phyloP scores from a whole-genome alignment of 73 alveolate genomes.

The Tetrahymena borealis region DNA sequence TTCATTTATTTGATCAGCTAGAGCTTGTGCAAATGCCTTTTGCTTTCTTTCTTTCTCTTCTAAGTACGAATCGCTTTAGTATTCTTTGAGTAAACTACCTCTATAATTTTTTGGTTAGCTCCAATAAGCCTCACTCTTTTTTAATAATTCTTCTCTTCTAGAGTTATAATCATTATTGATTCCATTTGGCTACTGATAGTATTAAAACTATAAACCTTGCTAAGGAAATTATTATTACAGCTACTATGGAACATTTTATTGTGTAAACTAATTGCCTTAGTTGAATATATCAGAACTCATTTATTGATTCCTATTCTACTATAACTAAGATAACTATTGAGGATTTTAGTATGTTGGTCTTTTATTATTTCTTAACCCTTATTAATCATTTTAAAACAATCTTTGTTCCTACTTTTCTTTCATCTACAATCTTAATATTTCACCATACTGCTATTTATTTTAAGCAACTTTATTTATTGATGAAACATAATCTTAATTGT shows the following conservation, averaged over 20 bases:
- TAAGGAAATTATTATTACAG: not conserved
- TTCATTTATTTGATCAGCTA: not conserved
- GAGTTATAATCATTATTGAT: not conserved
- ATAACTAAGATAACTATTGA: not conserved
- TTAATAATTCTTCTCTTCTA: not conserved
- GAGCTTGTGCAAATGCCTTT: not conserved
- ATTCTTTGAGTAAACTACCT: not conserved
- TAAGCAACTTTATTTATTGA: not conserved
- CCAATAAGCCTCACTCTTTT: not conserved
- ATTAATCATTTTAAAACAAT: not conserved
- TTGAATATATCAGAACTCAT: not conserved
- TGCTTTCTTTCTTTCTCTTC: not conserved
- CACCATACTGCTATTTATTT: not conserved
- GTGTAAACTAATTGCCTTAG: not conserved
- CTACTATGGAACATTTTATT: not conserved
- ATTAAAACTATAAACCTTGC: not conserved
- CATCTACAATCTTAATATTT: not conserved
- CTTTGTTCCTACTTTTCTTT: not conserved
- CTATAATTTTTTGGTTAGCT: not conserved
- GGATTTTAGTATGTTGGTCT: not conserved
- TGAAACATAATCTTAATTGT: not conserved
- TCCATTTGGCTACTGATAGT: not conserved
- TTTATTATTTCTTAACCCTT: not conserved
- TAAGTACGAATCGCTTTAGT: not conserved
- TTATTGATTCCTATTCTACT: not conserved